These are phyloP conservation scores for Paecilomyces niveus DNA, from an alignment of 2,329 filamentous ascomycete genomes.

Conservation along the genomic window DNA sequence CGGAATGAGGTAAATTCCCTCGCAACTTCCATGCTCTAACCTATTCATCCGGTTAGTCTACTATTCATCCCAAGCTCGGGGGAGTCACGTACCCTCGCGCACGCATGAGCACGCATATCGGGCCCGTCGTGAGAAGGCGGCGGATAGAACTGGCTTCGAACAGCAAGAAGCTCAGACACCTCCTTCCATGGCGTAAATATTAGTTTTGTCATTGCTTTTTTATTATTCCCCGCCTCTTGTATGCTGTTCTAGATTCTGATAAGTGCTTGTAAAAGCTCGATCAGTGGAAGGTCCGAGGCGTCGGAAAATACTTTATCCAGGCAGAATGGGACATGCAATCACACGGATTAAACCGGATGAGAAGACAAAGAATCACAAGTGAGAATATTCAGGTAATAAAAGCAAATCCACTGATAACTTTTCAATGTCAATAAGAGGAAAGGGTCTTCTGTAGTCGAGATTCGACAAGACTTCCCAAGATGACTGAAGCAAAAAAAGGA, in stretches of 20 bases:
- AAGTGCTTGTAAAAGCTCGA: neutral
- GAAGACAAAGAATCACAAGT: neutral
- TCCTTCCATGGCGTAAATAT: slow-evolving; percentile 37
- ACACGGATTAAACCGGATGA: neutral
- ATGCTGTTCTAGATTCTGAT: neutral
- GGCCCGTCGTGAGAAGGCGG: slow-evolving; percentile 21
- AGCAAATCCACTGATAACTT: too few species aligned
- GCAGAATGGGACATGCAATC: too few species aligned
- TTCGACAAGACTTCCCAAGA: too few species aligned
- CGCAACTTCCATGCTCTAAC: slow-evolving; percentile 40
- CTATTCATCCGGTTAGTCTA: slow-evolving; percentile 13
- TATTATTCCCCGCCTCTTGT: neutral
- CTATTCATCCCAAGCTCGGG: neutral
- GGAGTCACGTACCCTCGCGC: slow-evolving; percentile 27
- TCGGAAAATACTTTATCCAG: slow-evolving; percentile 1
- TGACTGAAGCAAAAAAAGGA: neutral
- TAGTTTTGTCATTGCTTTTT: slow-evolving; percentile 30
- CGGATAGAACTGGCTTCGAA: slow-evolving; percentile 35
- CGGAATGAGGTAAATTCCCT: slow-evolving; percentile 37
- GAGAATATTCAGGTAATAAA: neutral
- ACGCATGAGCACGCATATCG: slow-evolving; percentile 32
- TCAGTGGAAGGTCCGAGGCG: neutral
- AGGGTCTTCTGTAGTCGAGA: too few species aligned
- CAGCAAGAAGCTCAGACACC: slow-evolving; percentile 26
- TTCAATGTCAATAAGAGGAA: too few species aligned